A percentile compares a stretch with the other conserved stretches of the same genome.
These are phyloP conservation scores for Diaporthe vexans DNA, from an alignment of 2,329 filamentous ascomycete species.

Conservation along the genomic window DNA sequence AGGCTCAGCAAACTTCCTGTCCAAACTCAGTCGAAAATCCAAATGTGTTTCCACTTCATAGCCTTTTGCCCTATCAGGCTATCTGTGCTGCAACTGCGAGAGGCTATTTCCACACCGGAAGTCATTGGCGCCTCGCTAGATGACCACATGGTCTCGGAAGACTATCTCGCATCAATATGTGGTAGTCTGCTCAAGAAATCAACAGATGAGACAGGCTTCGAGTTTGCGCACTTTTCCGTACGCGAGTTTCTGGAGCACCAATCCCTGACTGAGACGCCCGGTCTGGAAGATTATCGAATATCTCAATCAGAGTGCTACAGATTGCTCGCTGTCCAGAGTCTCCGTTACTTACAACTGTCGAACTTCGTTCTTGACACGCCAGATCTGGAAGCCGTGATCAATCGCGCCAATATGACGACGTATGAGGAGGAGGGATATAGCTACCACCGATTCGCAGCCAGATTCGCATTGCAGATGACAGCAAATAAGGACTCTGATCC, in stretches of 20 bases:
- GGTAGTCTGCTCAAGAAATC: neutral
- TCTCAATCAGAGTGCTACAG: neutral
- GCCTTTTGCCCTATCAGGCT: neutral
- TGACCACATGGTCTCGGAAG: constrained; percentile 9
- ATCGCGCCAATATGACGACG: neutral
- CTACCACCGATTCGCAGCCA: neutral
- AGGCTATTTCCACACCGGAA: neutral
- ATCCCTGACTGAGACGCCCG: neutral
- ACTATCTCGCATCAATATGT: neutral
- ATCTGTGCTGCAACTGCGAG: too few species aligned
- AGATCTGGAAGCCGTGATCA: too few species aligned
- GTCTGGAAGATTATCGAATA: neutral
- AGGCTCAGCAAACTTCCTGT: neutral
- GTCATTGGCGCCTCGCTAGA: neutral
- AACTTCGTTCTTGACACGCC: neutral
- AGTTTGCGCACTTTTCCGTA: constrained; percentile 12
- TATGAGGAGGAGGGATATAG: neutral
- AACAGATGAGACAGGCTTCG: neutral
- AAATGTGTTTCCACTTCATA: neutral
- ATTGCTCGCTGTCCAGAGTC: neutral
- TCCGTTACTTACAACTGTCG: neutral
- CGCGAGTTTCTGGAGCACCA: neutral
- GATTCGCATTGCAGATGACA: neutral
- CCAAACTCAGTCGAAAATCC: neutral
- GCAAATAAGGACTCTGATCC: neutral